Evolutionary conservation across 495 filamentous ascomycete species (phyloP), one percentile per base, ranked within the genome.

Genomic region (Penicillium soppii): DNA sequence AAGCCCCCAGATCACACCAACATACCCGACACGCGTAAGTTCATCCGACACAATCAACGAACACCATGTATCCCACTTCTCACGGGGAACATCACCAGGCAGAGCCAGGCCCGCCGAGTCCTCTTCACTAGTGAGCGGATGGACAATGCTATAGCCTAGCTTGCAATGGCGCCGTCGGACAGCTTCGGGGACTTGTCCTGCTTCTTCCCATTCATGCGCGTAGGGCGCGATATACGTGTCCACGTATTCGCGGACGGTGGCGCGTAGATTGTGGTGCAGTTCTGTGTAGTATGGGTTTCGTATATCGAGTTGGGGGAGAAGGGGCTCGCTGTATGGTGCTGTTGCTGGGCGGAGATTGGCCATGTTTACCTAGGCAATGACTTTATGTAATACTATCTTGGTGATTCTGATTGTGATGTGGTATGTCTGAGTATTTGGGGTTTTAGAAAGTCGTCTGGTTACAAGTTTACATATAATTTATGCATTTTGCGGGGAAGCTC

Each of bases 21-120:
- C 70, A 53, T 62, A 74, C 5, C 72, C 74, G 7, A 73, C 54
- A 0, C 76, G 66, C 7, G 66, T 72, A 21, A 77, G 45, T 47
- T 80, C 77, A 62, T 80, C 77, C 2, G 58, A 54, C 16, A 73
- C 47, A 51, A 79, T 76, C n/a, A 78, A 57, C 2, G 64, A 60
- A 49, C 76, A 77, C 71, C 74, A 80, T 0, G 68, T 71, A 61
- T 79, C 76, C 76, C 74, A 78, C 46, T 78, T 71, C 5, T 74
- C 67, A 7, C 52, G 61, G 2, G 65, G 65, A 12, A 80, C 73
- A 32, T 62, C 53, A 0, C 66, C 74, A 0, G 77, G 75, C 0
- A 77, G 52, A 0, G 63, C 33, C 33, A 71, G 36, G 2, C 63
- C 61, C 1, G 61, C 71, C 1, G 61, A 53, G 44, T 74, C 66